Conservation (phyloP, 768 basidiomycete genomes). For the Thelephora aurantiotincta region DNA sequence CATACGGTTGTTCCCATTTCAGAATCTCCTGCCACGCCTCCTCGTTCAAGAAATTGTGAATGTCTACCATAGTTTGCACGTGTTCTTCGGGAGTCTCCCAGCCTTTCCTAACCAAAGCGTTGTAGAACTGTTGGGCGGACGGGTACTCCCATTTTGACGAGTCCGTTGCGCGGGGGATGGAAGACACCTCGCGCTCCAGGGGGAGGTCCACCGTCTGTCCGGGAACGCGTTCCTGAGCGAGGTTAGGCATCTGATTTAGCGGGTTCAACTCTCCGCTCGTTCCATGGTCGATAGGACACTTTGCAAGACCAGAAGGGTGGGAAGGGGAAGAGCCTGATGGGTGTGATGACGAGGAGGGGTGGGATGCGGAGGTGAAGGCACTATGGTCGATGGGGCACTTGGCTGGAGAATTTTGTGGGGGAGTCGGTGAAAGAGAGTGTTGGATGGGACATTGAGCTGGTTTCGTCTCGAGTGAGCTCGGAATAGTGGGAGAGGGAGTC, state of each 20-base stretch:
- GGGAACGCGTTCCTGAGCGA: conserved; percentile 53
- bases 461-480: conserved; percentile 1
- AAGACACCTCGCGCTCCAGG: conserved; percentile 60
- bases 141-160: conserved; percentile 82
- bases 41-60: conserved; percentile 97
- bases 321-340: conserved; percentile 2
- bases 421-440: conserved; percentile 14
- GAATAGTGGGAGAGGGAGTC: conserved; percentile 6
- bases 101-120: conserved; percentile 90
- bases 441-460: conserved; percentile 26
- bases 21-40: conserved; percentile 91
- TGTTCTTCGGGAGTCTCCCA: conserved; percentile 97
- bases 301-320: conserved; percentile 17
- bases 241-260: conserved; percentile 78
- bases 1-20: conserved; percentile 64
- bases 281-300: conserved; percentile 53
- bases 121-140: conserved; percentile 95
- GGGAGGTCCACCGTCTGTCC: conserved; percentile 49
- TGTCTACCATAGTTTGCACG: conserved; percentile 93
- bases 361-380: conserved; percentile 23
- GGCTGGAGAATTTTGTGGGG: conserved; percentile 13
- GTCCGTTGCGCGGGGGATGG: conserved; percentile 60
- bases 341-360: conserved; percentile 18
- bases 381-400: conserved; percentile 26
- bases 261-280: conserved; percentile 34